Base-by-base conservation (phyloP, 1,139 yeast species). In the Geotrichum candidum region DNA sequence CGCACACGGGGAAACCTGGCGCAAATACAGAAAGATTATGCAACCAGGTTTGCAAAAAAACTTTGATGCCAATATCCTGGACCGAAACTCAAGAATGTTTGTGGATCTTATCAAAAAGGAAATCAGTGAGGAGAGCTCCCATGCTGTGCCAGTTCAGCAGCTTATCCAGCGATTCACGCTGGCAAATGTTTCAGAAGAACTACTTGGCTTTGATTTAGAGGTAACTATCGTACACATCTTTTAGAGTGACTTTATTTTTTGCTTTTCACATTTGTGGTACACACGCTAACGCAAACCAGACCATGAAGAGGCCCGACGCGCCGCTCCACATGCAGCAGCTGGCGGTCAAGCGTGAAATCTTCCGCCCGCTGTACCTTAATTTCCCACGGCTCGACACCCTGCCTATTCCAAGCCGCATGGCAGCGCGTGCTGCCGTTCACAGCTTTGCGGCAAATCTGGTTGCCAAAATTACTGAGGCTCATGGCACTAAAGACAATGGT, bases 1-100 rank as follows among this genome's bases (percentile, higher is more conserved):
- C 67, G 82, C 87, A 0, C 86, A 83, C 68, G 86, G 86, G 0
- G 70, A 72, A 1, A 69, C 71, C n/a, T 84, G 88, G 88, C 80
- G 71, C 64, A 65, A 72, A 9, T 84, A 83, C 67, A 74, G 88
- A 63, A 72, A 71, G 3, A 69, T 80, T 23, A 69, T 84, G 52
- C 79, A 84, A 3, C 73, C 75, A n/a, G 78, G 83, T 1, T 76
- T 84, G 31, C 85, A 61, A 53, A 63, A 82, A 63, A 81, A 81
- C 65, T 85, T 86, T 10, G 76, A 81, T 45, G 67, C 70, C 1
- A 67, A 65, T 0, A 65, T 68, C 68, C 66, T 77, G 68, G 58
- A 35, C 13, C 46, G 31, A 48, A 61, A 61, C 29, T 53, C 63
- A 9, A 46, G 23, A 13, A 11, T 11, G 23, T 55, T 57, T 54